phyloP scores from a whole-genome alignment of 495 filamentous ascomycete genomes.

The Penicillium roqueforti region DNA sequence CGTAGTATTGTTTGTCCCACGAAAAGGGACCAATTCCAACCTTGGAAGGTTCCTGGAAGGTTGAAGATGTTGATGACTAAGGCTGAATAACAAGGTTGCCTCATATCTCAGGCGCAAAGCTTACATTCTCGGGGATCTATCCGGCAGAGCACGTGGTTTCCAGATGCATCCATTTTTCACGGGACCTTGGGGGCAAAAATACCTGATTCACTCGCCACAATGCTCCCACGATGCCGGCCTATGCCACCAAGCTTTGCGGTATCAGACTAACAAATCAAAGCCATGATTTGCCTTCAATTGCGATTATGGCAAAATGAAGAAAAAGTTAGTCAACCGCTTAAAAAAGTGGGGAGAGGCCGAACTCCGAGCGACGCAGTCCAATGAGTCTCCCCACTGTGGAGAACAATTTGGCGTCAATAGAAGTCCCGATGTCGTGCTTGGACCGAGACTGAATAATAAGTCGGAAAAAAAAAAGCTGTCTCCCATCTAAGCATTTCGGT shows the following conservation, averaged over 20 bases:
- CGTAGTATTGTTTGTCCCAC: too few relatives aligned
- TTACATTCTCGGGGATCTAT: background rate
- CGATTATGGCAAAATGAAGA: slow-evolving; percentile 2
- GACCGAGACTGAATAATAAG: slow-evolving; percentile 9
- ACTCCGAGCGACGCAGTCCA: slow-evolving; percentile 9
- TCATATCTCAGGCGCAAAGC: background rate
- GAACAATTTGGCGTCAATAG: too few relatives aligned
- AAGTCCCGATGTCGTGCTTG: slow-evolving; percentile 27
- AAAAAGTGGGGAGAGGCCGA: slow-evolving; percentile 13
- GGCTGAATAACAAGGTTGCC: background rate
- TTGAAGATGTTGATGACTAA: background rate
- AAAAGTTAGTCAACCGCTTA: slow-evolving; percentile 12
- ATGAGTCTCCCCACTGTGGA: slow-evolving; percentile 16
- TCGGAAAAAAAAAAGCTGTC: slow-evolving; percentile 5
- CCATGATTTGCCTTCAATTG: background rate
- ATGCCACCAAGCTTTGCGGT: background rate
- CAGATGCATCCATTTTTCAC: background rate
- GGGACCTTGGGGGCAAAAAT: too few relatives aligned
- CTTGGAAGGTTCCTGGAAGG: too few relatives aligned
- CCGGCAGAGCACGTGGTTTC: background rate
- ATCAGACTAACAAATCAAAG: background rate
- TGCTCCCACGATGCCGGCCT: too few relatives aligned
- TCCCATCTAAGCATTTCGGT: background rate
- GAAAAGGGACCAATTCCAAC: too few relatives aligned
- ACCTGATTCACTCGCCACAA: background rate